These are phyloP conservation scores for Candida coquimbonensis DNA, from an alignment of 805 yeast genomes.

Conservation along the genomic window DNA sequence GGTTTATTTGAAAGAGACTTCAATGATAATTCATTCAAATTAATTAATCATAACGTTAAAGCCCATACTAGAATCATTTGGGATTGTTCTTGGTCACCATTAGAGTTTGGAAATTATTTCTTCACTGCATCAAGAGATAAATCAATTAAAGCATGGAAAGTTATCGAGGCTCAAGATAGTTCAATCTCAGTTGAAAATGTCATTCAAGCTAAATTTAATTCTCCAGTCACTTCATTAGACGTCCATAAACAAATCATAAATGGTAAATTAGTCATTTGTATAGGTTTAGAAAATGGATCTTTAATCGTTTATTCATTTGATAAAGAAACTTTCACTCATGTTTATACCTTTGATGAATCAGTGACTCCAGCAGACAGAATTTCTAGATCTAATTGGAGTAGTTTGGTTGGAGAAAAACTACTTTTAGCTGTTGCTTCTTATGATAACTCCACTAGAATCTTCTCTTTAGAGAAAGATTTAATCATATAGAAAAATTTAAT, in stretches of 20 bases:
- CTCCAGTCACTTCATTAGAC: slow-evolving; percentile 65
- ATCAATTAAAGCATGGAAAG: slow-evolving; percentile 65
- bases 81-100: slow-evolving; percentile 88
- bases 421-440: slow-evolving; percentile 55
- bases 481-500: not conserved
- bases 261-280: slow-evolving; percentile 37
- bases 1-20: slow-evolving; percentile 58
- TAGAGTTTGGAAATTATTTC: slow-evolving; percentile 41
- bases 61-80: slow-evolving; percentile 92
- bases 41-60: slow-evolving; percentile 41
- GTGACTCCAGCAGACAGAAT: slow-evolving; percentile 58
- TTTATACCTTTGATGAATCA: slow-evolving; percentile 28
- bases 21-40: slow-evolving; percentile 31
- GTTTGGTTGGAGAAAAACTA: slow-evolving; percentile 18
- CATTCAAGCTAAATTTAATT: slow-evolving; percentile 36
- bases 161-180: slow-evolving; percentile 19
- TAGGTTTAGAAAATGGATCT: slow-evolving; percentile 68
- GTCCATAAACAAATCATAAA: slow-evolving; percentile 29
- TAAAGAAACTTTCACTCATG: slow-evolving; percentile 22
- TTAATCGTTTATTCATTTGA: slow-evolving; percentile 38
- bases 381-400: slow-evolving; percentile 53
- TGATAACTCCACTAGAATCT: slow-evolving; percentile 50
- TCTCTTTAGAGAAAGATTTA: slow-evolving; percentile 18
- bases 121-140: slow-evolving; percentile 87
- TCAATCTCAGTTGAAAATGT: slow-evolving; percentile 26